Base-by-base conservation (phyloP, 2,329 filamentous ascomycete species). In the Cryphonectria radicalis region DNA sequence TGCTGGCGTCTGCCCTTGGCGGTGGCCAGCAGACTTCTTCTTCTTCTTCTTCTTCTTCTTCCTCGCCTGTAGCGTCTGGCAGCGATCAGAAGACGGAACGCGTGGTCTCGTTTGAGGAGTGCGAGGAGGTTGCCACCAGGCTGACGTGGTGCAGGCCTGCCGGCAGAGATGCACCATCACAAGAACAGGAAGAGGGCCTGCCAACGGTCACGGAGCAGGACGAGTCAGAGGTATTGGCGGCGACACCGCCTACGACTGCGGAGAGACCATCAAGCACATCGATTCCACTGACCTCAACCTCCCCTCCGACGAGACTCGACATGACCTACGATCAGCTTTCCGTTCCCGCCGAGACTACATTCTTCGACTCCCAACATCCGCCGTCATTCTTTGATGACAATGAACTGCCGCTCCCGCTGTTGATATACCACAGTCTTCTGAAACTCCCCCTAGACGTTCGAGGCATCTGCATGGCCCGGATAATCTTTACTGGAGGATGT, bases 401-500 rank as follows among this genome's bases (percentile, higher is more conserved):
- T 75, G 95, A 98, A 74, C 86, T 93, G 25, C 91, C 95, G 0
- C 77, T 98, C 0, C 93, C 93, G 67, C 79, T 90, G 17, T 86
- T 98, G 11, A 84, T 97, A 3, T 97, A 97, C 81, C 88, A 89
- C 68, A 88, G 90, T 53, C 86, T 99, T 1, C 84, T 97, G 1
- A 86, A 89, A 10, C 84, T 98, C 0, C 93, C 94, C 0, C 83
- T 95, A 4, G 96, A 99, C 80, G 90, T 95, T 4, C 90, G 96
- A 35, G 91, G 92, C 0, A 82, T 91, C 5, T 98, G 95, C 80
- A 96, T 98, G 90, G 91, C 94, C 1, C 92, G 95, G 55, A 92
- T 98, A 63, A 85, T 97, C 22, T 92, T 99, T 77, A 92, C 91
- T 0, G 96, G 96, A 43, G 94, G 94, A 2, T 92, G 92, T 64